These are phyloP conservation scores for Nakaseomyces kungkrabaensis DNA, from an alignment of 1,139 yeast genomes.

Conservation along the genomic window DNA sequence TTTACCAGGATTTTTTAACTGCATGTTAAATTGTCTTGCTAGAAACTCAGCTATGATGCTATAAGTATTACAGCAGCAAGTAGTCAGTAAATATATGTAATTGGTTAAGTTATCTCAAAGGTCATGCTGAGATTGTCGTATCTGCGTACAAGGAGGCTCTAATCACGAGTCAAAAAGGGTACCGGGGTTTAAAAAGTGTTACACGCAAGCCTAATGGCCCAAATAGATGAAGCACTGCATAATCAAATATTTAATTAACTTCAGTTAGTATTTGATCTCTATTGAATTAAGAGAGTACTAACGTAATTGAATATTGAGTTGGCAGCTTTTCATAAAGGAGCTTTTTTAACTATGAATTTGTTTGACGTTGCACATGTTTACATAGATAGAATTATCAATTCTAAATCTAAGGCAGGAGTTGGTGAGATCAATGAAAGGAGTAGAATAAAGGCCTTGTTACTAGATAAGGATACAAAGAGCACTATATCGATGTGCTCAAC, in stretches of 20 bases:
- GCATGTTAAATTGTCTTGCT: too few species aligned
- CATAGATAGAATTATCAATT: slow-evolving; percentile 37
- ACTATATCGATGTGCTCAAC: slow-evolving; percentile 79
- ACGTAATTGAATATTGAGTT: too few species aligned
- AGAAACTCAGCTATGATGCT: too few species aligned
- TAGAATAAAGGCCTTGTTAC: slow-evolving; percentile 61
- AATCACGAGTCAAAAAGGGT: neutral
- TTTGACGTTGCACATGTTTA: slow-evolving; percentile 43
- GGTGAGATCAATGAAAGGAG: slow-evolving; percentile 28
- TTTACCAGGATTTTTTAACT: too few species aligned
- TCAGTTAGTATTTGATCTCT: too few species aligned
- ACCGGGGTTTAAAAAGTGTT: neutral
- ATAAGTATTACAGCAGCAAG: too few species aligned
- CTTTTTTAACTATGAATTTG: slow-evolving; percentile 37
- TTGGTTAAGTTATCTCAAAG: too few species aligned
- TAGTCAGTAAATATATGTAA: too few species aligned
- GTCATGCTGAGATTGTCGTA: neutral
- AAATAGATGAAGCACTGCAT: too few species aligned
- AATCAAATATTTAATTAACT: too few species aligned
- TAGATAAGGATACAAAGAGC: slow-evolving; percentile 73
- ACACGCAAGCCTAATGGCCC: neutral
- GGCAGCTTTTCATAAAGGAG: neutral
- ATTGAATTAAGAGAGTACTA: too few species aligned
- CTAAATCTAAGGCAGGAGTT: slow-evolving; percentile 14
- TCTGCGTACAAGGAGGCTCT: neutral